These are phyloP conservation scores for Diddensiella transvaalensis DNA, from an alignment of 805 yeast species.

Conservation along the genomic window DNA sequence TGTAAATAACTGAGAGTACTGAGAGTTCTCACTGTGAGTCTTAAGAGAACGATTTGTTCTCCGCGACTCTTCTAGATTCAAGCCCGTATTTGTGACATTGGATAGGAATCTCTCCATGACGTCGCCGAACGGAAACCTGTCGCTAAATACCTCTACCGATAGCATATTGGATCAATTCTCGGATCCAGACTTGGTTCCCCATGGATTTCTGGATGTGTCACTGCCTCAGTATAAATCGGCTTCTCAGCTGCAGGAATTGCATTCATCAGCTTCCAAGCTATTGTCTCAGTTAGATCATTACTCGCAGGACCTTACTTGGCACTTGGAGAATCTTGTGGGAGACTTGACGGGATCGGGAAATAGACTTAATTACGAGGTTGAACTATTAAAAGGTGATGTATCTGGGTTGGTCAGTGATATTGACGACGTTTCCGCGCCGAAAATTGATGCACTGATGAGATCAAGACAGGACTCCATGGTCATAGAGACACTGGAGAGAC, in stretches of 20 bases:
- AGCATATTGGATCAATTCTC: constrained; percentile 26
- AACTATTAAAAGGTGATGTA: constrained; percentile 32
- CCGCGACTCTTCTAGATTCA: too few species aligned
- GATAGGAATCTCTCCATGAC: too few species aligned
- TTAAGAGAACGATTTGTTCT: too few species aligned
- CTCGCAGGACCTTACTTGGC: constrained; percentile 29
- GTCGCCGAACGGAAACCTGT: neutral
- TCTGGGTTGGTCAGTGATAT: constrained; percentile 23
- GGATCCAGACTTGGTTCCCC: constrained; percentile 30
- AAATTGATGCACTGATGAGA: constrained; percentile 13
- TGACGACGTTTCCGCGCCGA: constrained; percentile 16
- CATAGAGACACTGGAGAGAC: constrained; percentile 22
- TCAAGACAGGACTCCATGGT: constrained; percentile 14
- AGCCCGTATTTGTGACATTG: too few species aligned
- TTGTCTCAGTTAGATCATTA: constrained; percentile 31
- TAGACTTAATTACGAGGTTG: constrained; percentile 33
- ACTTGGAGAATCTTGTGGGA: constrained; percentile 26
- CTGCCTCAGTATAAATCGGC: constrained; percentile 18
- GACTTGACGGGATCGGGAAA: constrained; percentile 27
- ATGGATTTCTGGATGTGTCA: constrained; percentile 25
- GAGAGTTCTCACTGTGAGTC: too few species aligned
- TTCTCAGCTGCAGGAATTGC: constrained; percentile 25
- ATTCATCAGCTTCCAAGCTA: constrained; percentile 29
- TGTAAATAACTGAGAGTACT: too few species aligned
- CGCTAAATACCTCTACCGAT: constrained; percentile 3